These are phyloP conservation scores for Lyophyllum decastes DNA, from an alignment of 768 basidiomycete species.

Conservation along the genomic window DNA sequence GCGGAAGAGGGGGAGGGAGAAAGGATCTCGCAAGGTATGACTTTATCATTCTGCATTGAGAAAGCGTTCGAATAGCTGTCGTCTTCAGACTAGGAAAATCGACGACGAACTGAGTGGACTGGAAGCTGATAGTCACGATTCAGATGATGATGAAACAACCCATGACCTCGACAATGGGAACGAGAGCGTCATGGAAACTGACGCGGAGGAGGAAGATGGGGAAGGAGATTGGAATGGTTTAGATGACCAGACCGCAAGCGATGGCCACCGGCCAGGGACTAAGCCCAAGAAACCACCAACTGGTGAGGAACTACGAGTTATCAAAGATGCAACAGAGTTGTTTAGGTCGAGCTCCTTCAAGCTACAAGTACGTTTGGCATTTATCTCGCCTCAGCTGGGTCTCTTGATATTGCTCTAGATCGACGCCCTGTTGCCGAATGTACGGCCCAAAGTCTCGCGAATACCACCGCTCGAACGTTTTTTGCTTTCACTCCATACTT, in stretches of 20 bases:
- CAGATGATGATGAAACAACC: conserved; percentile 13
- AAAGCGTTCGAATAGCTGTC: background rate
- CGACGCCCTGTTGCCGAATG: conserved; percentile 76
- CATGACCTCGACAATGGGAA: conserved; percentile 3
- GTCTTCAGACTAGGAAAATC: conserved; percentile 11
- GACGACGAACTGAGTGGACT: conserved; percentile 6
- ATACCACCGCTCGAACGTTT: conserved; percentile 65
- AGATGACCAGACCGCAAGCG: conserved; percentile 5
- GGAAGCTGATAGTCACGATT: conserved; percentile 2
- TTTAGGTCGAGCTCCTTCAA: conserved; percentile 83
- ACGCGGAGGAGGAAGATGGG: conserved; percentile 10
- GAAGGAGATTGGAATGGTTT: conserved; percentile 32
- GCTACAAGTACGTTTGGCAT: conserved; percentile 60
- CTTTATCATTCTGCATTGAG: background rate
- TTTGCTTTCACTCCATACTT: conserved; percentile 66
- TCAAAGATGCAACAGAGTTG: conserved; percentile 75
- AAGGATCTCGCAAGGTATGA: conserved; percentile 24
- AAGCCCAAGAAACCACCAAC: conserved; percentile 58
- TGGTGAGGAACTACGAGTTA: conserved; percentile 66
- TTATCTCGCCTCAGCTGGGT: background rate
- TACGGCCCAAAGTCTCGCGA: conserved; percentile 64
- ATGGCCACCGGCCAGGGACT: conserved; percentile 16
- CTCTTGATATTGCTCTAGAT: conserved; percentile 47
- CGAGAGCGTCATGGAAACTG: conserved; percentile 10
- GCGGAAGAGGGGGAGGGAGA: conserved; percentile 25